A percentile compares a stretch with the other conserved stretches of the same genome.
These are phyloP conservation scores for Paspalum notatum DNA, from an alignment of 176 grass and related monocot genomes.

Conservation along the genomic window DNA sequence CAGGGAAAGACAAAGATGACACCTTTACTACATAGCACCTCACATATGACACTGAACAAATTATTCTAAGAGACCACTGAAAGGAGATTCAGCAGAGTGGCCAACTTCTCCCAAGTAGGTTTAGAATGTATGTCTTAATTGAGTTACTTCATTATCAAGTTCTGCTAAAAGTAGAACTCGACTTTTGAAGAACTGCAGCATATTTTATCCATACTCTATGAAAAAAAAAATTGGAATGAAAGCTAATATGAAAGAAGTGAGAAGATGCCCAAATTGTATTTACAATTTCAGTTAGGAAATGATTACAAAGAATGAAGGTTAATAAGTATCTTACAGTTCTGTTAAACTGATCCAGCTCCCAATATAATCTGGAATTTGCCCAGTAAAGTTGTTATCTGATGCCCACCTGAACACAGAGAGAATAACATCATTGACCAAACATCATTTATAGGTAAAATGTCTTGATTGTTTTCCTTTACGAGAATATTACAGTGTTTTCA, in stretches of 20 bases:
- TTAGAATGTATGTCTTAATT: too few relatives aligned
- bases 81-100: too few relatives aligned
- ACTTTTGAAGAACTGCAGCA: not conserved
- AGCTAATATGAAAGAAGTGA: not conserved
- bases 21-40: too few relatives aligned
- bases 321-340: slow-evolving; percentile 48
- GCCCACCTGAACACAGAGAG: slow-evolving; percentile 43
- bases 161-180: not conserved
- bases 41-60: too few relatives aligned
- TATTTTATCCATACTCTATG: not conserved
- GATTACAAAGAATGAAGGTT: not conserved
- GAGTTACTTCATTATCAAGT: not conserved
- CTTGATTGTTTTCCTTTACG: too few relatives aligned
- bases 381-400: slow-evolving; percentile 71
- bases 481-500: not conserved
- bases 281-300: not conserved
- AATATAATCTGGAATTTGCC: slow-evolving; percentile 69
- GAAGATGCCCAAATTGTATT: not conserved
- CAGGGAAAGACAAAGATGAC: too few relatives aligned
- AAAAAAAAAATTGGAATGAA: not conserved
- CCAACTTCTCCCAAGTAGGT: too few relatives aligned
- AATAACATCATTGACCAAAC: not conserved
- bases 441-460: slow-evolving; percentile 12
- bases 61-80: too few relatives aligned
- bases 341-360: slow-evolving; percentile 48